Conservation (phyloP, 2,329 filamentous ascomycete genomes). For the Endocalyx cinctus region DNA sequence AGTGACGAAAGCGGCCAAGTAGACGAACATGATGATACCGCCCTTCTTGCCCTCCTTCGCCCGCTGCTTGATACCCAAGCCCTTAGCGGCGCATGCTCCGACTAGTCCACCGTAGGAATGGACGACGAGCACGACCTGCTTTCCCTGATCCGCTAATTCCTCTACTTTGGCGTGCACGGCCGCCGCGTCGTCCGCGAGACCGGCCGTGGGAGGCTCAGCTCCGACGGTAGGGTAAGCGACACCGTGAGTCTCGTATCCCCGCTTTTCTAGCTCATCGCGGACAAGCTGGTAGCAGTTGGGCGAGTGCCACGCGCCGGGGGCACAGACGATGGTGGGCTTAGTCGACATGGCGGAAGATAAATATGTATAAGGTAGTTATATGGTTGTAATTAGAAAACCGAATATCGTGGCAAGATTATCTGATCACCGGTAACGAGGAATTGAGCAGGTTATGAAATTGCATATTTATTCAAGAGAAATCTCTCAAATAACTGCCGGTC, state of each 20-base stretch:
- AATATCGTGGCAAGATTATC: too few relatives aligned
- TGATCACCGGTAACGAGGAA: too few relatives aligned
- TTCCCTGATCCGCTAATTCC: conserved; percentile 28
- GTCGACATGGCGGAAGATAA: too few relatives aligned
- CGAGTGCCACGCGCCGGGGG: conserved; percentile 15
- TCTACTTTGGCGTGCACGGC: conserved; percentile 27
- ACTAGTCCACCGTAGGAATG: conserved; percentile 24
- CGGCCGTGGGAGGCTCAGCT: conserved; percentile 21
- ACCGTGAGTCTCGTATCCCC: conserved; percentile 19
- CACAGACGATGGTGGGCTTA: conserved; percentile 15
- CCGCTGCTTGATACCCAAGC: conserved; percentile 28
- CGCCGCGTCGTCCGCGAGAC: conserved; percentile 32
- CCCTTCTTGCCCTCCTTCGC: conserved; percentile 30
- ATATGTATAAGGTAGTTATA: too few relatives aligned
- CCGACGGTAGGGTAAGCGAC: conserved; percentile 12
- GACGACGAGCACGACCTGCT: conserved; percentile 17
- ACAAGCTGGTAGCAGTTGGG: conserved; percentile 15
- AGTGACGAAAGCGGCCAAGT: conserved; percentile 23
- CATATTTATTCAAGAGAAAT: too few relatives aligned
- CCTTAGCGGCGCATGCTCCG: conserved; percentile 26
- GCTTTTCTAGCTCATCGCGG: conserved; percentile 6
- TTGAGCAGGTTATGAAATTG: too few relatives aligned
- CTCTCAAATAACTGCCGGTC: too few relatives aligned
- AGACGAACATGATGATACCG: conserved; percentile 29
- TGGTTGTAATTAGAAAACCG: too few relatives aligned